These are phyloP conservation scores for Aureobasidium sp. DNA, from an alignment of 2,329 filamentous ascomycete species.

Conservation along the genomic window DNA sequence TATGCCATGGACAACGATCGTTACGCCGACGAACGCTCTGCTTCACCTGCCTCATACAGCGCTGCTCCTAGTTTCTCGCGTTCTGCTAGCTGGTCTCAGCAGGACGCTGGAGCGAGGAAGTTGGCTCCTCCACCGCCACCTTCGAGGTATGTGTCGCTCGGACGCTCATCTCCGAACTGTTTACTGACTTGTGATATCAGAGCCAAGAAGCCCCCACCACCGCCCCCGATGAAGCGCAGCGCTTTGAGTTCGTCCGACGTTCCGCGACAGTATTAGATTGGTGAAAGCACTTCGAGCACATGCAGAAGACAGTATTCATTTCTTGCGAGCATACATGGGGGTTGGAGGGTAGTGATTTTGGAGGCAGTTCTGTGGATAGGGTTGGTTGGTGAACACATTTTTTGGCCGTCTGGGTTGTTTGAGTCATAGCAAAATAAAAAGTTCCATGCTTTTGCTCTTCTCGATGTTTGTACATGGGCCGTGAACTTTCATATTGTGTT, in stretches of 20 bases:
- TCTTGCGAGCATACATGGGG: conserved; percentile 4
- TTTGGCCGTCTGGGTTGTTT: not conserved
- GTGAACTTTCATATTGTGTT: too few species aligned
- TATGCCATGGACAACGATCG: conserved; percentile 42
- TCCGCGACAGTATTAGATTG: conserved; percentile 17
- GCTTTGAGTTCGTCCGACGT: conserved; percentile 37
- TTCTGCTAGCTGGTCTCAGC: conserved; percentile 43
- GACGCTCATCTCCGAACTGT: not conserved
- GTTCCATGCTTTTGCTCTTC: not conserved
- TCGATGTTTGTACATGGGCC: not conserved
- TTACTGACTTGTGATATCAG: conserved; percentile 32
- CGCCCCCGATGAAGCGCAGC: conserved; percentile 57
- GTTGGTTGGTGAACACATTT: not conserved
- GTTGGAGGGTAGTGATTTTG: not conserved
- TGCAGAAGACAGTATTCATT: not conserved
- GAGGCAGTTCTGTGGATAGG: not conserved
- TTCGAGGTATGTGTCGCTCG: conserved; percentile 33
- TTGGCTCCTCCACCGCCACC: conserved; percentile 58
- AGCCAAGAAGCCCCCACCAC: conserved; percentile 59
- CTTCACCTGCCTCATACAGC: conserved; percentile 49
- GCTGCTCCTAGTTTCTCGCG: conserved; percentile 36
- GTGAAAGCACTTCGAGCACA: not conserved
- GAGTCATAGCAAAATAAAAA: not conserved
- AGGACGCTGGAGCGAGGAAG: conserved; percentile 22
- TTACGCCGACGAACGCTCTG: conserved; percentile 44